Evolutionary conservation across 805 yeast genomes (phyloP), one percentile per base, ranked within the genome.

Genomic region (Metschnikowia anglica): DNA sequence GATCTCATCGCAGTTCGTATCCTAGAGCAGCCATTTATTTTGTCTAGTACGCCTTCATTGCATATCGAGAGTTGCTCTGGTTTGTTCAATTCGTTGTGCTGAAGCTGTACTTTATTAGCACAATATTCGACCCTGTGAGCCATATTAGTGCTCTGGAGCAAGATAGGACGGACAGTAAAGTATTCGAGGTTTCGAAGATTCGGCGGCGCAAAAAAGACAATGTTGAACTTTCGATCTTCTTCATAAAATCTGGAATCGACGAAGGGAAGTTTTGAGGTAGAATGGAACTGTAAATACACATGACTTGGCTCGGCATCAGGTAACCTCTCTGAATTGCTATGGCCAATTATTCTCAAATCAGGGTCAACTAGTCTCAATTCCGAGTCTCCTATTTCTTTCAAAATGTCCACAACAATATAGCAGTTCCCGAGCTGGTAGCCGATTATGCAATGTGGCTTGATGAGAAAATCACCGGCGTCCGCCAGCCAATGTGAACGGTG

Each of bases 161-260:
- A 65, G 3, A 88, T 85, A 0, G 96, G 95, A n/a, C 73, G 66
- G 3, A 82, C 59, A 0, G 97, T 82, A 50, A 79, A 84, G 59
- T 85, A 88, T 51, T 89, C 96, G 71, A 90, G 72, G 45, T 77
- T 74, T 21, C 71, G 72, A 15, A 84, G 78, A 33, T 76, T 74
- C 0, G 97, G 97, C 1, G 93, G 84, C 19, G 76, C 75, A 57
- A 79, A 89, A n/a, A 74, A 53, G n/a, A 62, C 43, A 2, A 55
- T 31, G 4, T 62, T 56, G 33, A 45, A 49, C 15, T 39, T 31
- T 20, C 34, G 25, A 5, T 31, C 39, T 2, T 28, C 17, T 2
- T 21, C 28, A 17, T 39, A 37, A 12, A 39, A 26, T 11, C 30
- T 23, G 17, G 39, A n/a, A 13, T 49, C 53, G n/a, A 44, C 44